Conservation (phyloP, 371 early-diverging fungal genomes). For the Mucor velutinosus region DNA sequence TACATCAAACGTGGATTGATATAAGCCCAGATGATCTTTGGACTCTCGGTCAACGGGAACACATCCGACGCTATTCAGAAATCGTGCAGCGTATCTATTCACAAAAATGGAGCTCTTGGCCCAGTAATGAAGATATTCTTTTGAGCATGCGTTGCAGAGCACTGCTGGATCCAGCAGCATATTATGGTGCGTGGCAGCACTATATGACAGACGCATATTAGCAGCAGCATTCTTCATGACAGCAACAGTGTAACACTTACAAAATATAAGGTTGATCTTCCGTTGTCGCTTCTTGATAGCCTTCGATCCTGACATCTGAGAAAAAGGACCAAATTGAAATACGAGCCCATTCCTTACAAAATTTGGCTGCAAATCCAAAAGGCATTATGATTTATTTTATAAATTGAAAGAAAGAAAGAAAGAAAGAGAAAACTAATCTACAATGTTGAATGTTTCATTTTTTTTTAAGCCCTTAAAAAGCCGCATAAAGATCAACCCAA, state of each 20-base stretch:
- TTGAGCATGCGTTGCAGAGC: slow-evolving; percentile 24
- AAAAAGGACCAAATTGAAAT: slow-evolving; percentile 12
- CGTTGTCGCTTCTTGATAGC: neutral
- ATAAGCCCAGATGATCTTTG: slow-evolving; percentile 27
- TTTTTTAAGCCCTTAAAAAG: neutral
- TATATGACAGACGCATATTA: neutral
- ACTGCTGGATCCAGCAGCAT: slow-evolving; percentile 44
- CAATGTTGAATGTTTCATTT: neutral
- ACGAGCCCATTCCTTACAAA: slow-evolving; percentile 15
- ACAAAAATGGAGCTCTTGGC: slow-evolving; percentile 35
- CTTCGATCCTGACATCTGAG: slow-evolving; percentile 5
- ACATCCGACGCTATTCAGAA: slow-evolving; percentile 28
- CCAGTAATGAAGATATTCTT: slow-evolving; percentile 32
- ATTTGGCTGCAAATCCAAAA: slow-evolving; percentile 13
- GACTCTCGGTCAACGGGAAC: slow-evolving; percentile 38
- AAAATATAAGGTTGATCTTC: slow-evolving; percentile 14
- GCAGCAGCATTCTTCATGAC: neutral
- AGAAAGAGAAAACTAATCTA: neutral
- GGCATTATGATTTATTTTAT: slow-evolving; percentile 1
- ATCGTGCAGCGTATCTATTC: neutral
- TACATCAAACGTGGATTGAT: slow-evolving; percentile 29
- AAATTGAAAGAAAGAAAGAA: neutral
- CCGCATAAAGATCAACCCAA: neutral
- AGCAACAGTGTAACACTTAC: slow-evolving; percentile 5
- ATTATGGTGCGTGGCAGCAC: slow-evolving; percentile 36